Base-by-base conservation (phyloP, 257 asterid genomes). In the Solanum neorickii region DNA sequence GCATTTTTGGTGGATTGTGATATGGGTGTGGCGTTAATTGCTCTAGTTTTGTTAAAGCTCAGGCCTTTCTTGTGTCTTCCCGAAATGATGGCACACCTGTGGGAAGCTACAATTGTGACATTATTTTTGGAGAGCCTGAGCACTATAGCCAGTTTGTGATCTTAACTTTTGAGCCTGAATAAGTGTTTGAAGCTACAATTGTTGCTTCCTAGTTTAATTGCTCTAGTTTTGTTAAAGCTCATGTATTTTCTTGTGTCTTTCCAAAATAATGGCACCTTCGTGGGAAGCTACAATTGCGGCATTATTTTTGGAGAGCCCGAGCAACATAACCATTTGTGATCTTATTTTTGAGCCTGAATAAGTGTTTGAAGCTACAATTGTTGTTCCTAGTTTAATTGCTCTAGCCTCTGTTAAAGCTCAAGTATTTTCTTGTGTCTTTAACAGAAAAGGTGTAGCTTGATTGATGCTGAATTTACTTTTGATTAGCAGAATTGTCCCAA, bases 81-180 rank as follows among this genome's bases (percentile, higher is more conserved):
- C 56, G 0, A 21, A 23, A 12, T 6, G 41, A 39, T 0, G 20
- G 0, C 70, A 62, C 70, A 62, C 0, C 0, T 0, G 2, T 0
- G 70, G 70, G 31, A 62, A n/a, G 70, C 70, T 62, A 11, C 70
- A 62, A 11, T n/a, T 62, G 31, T 1, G 13, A 0, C 68, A 3
- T 59, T 59, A 8, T 0, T 59, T 11, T 62, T 62, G 70, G 0
- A 62, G 16, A 62, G 1, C 31, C 31, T 62, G 70, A 62, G 31
- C 31, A 62, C 11, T 15, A 0, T 62, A 62, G 31, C 31, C 70
- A n/a, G 70, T 76, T 41, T 76, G 7, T 77, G 59, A 41, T 23
- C 37, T 42, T n/a, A 31, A 13, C 18, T 46, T 39, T 39, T 33
- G 18, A 5, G 83, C 35, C 31, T 12, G 12, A 12, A 23, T 75